Evolutionary conservation across 2,329 filamentous ascomycete genomes (phyloP).

Genomic region (Fusarium devonianum): DNA sequence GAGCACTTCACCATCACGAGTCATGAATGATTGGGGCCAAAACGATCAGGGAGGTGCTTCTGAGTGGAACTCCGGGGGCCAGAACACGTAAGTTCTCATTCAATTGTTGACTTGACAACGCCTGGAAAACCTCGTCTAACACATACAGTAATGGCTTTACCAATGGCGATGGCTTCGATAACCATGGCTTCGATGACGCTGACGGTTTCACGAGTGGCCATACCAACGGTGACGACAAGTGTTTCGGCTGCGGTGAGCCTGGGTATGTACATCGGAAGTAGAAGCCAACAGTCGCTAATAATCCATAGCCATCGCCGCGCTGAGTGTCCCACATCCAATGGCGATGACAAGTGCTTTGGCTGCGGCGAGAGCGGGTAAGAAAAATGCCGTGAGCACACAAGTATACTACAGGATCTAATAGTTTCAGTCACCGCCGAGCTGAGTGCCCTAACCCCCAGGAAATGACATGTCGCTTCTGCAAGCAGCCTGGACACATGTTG

Average conservation of each 20-base stretch:
- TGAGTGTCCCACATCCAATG: too few species aligned
- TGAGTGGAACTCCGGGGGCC: conserved; percentile 3
- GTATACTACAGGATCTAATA: not conserved
- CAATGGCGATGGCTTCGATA: conserved; percentile 7
- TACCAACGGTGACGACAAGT: conserved; percentile 40
- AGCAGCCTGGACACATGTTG: conserved; percentile 60
- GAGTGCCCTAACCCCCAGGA: conserved; percentile 48
- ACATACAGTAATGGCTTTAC: conserved; percentile 6
- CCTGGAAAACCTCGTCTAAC: not conserved
- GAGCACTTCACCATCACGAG: not conserved
- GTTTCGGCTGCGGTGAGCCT: conserved; percentile 48
- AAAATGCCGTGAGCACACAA: not conserved
- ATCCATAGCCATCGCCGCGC: not conserved
- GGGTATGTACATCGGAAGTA: too few species aligned
- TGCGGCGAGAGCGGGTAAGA: conserved; percentile 49
- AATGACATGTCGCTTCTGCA: conserved; percentile 55
- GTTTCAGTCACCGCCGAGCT: conserved; percentile 42
- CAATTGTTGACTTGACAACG: not conserved
- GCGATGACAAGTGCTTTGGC: conserved; percentile 46
- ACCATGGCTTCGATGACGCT: too few species aligned
- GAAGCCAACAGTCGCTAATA: too few species aligned
- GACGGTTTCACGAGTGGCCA: too few species aligned
- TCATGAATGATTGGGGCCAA: conserved; percentile 21
- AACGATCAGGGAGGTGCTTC: conserved; percentile 12
- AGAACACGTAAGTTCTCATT: conserved; percentile 15